Evolutionary conservation across 176 grass and related monocot genomes (phyloP).

Genomic region (Lolium perenne): DNA sequence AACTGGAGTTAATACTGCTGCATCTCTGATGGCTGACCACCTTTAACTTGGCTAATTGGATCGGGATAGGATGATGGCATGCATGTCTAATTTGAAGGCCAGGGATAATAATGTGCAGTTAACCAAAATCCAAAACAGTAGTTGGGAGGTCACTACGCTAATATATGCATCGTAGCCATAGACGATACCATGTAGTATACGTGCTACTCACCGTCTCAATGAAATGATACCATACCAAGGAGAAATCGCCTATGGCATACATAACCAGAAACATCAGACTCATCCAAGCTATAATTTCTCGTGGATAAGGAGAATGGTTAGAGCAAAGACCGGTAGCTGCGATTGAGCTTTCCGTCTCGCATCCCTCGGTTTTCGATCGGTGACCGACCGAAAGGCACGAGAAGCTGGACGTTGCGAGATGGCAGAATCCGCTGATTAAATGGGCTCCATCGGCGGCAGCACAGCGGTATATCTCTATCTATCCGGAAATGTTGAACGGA

Average conservation of each 20-base stretch:
- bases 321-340: slow-evolving; percentile 11
- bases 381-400: slow-evolving; percentile 36
- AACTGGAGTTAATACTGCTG: not conserved
- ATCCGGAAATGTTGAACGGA: no score
- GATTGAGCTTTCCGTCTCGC: slow-evolving; percentile 41
- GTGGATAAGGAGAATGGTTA: not conserved
- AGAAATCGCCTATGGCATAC: no score
- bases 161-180: no score
- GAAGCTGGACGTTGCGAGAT: slow-evolving; percentile 14
- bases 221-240: no score
- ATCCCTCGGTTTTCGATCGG: slow-evolving; percentile 8
- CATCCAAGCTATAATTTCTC: no score
- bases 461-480: not conserved
- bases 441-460: not conserved
- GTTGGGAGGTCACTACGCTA: not conserved
- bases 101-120: not conserved
- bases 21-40: not conserved
- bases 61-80: not conserved
- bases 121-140: slow-evolving; percentile 22
- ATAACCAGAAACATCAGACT: no score
- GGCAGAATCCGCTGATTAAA: not conserved
- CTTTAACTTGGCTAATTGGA: not conserved
- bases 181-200: no score
- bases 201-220: no score
- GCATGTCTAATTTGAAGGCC: not conserved